These are phyloP conservation scores for Termitomyces sp. DNA, from an alignment of 768 basidiomycete genomes.

Conservation along the genomic window DNA sequence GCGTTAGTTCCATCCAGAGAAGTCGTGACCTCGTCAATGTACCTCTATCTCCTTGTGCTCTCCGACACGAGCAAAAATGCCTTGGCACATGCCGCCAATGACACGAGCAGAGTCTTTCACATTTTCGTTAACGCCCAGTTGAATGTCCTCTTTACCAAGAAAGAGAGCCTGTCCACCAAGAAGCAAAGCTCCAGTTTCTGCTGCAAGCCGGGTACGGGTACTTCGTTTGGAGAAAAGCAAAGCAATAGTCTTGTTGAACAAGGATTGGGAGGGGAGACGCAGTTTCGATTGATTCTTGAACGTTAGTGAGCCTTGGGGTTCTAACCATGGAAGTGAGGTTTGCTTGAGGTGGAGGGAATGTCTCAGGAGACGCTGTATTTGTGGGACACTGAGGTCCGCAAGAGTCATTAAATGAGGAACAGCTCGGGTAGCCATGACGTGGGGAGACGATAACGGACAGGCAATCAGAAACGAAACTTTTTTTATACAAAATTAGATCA, in stretches of 20 bases:
- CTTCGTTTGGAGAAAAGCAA: slow-evolving; percentile 90
- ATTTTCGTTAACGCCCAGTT: slow-evolving; percentile 93
- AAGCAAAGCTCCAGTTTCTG: slow-evolving; percentile 73
- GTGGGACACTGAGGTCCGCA: slow-evolving; percentile 75
- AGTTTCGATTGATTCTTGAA: slow-evolving; percentile 29
- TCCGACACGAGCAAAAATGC: slow-evolving; percentile 94
- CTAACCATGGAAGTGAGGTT: slow-evolving; percentile 59
- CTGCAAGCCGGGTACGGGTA: slow-evolving; percentile 85
- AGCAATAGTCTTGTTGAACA: slow-evolving; percentile 81
- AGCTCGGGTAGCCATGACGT: slow-evolving; percentile 9
- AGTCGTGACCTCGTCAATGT: slow-evolving; percentile 11
- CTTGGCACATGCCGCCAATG: slow-evolving; percentile 92
- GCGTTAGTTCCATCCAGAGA: slow-evolving; percentile 1
- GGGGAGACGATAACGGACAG: background rate
- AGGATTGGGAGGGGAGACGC: slow-evolving; percentile 64
- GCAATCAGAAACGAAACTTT: background rate
- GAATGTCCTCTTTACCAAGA: slow-evolving; percentile 85
- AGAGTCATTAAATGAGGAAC: slow-evolving; percentile 80
- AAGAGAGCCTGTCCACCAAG: slow-evolving; percentile 91
- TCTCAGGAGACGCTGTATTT: slow-evolving; percentile 61
- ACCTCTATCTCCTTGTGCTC: slow-evolving; percentile 92
- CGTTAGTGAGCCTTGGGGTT: slow-evolving; percentile 39
- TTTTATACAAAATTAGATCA: background rate
- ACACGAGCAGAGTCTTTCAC: slow-evolving; percentile 81
- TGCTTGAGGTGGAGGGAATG: slow-evolving; percentile 65